These are phyloP conservation scores for Penicillium soppii DNA, from an alignment of 495 filamentous ascomycete species.

Conservation along the genomic window DNA sequence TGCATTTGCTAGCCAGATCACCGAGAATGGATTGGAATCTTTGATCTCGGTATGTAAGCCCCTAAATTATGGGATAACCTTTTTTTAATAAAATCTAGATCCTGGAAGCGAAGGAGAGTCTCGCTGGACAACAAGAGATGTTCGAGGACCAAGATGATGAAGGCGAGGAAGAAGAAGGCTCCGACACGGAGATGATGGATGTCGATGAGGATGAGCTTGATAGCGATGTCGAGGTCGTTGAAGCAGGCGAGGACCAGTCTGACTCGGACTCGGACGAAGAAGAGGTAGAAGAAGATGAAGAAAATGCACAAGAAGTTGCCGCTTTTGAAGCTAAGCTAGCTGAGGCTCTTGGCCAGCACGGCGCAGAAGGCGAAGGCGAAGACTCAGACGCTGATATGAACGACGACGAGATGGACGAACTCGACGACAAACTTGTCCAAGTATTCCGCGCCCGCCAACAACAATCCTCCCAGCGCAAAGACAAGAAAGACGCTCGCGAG, in stretches of 20 bases:
- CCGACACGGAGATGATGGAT: conserved; percentile 36
- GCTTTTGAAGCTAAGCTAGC: conserved; percentile 78
- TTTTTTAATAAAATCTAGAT: conserved; percentile 42
- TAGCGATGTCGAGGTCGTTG: conserved; percentile 32
- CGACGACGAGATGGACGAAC: conserved; percentile 90
- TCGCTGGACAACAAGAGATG: conserved; percentile 78
- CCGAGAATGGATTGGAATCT: conserved; percentile 68
- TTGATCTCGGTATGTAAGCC: conserved; percentile 53
- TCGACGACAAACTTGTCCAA: conserved; percentile 77
- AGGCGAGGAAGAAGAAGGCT: conserved; percentile 42
- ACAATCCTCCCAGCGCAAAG: conserved; percentile 64
- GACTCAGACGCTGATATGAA: conserved; percentile 79
- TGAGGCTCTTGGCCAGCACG: conserved; percentile 65
- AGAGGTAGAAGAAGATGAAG: conserved; percentile 42
- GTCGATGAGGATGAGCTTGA: conserved; percentile 37
- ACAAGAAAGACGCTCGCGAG: conserved; percentile 81
- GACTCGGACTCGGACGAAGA: conserved; percentile 38
- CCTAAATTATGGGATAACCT: neutral
- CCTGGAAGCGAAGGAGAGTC: conserved; percentile 74
- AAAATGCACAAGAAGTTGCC: conserved; percentile 52
- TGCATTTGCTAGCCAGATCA: conserved; percentile 70
- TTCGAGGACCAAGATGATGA: conserved; percentile 77
- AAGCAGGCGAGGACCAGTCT: conserved; percentile 22
- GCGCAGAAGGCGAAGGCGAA: conserved; percentile 51
- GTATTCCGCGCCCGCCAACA: conserved; percentile 77